Evolutionary conservation across 352 stramenopile species (phyloP).

Genomic region (Globisporangium perplexum): DNA sequence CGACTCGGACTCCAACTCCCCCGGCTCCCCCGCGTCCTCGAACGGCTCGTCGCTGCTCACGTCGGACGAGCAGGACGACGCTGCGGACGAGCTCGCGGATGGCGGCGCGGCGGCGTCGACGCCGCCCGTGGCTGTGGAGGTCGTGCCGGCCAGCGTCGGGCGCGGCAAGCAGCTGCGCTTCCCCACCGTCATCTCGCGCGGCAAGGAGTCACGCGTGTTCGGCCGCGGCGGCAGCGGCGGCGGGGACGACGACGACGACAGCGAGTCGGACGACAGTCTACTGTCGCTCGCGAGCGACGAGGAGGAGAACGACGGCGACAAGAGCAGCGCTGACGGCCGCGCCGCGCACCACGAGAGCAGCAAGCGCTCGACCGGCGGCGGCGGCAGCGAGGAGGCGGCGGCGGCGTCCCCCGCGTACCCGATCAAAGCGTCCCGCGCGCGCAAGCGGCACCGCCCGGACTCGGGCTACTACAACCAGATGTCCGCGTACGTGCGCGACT

Average conservation of each 20-base stretch:
- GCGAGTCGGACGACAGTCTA: slow-evolving; percentile 69
- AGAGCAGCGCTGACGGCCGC: slow-evolving; percentile 8
- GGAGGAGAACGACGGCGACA: slow-evolving; percentile 48
- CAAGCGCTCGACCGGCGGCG: slow-evolving; percentile 12
- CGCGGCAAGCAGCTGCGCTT: slow-evolving; percentile 79
- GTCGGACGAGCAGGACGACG: slow-evolving; percentile 21
- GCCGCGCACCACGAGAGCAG: not conserved
- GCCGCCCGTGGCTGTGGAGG: slow-evolving; percentile 41
- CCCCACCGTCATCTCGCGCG: slow-evolving; percentile 56
- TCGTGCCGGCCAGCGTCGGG: slow-evolving; percentile 64
- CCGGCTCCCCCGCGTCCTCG: slow-evolving; percentile 22
- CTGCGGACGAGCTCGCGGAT: slow-evolving; percentile 13
- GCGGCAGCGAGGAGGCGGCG: slow-evolving; percentile 2
- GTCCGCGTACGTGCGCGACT: slow-evolving; percentile 81
- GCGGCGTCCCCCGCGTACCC: slow-evolving; percentile 26
- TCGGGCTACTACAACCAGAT: slow-evolving; percentile 82
- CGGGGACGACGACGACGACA: slow-evolving; percentile 17
- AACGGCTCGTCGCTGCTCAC: slow-evolving; percentile 22
- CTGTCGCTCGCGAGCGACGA: slow-evolving; percentile 66
- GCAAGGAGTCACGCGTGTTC: slow-evolving; percentile 58
- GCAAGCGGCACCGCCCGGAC: slow-evolving; percentile 79
- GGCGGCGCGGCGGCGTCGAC: not conserved
- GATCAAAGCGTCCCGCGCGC: slow-evolving; percentile 66
- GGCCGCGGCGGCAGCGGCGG: slow-evolving; percentile 22
- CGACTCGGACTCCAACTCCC: slow-evolving; percentile 16